phyloP scores from a whole-genome alignment of 1,284 basidiomycete genomes.

The Ceratobasidium sp. region DNA sequence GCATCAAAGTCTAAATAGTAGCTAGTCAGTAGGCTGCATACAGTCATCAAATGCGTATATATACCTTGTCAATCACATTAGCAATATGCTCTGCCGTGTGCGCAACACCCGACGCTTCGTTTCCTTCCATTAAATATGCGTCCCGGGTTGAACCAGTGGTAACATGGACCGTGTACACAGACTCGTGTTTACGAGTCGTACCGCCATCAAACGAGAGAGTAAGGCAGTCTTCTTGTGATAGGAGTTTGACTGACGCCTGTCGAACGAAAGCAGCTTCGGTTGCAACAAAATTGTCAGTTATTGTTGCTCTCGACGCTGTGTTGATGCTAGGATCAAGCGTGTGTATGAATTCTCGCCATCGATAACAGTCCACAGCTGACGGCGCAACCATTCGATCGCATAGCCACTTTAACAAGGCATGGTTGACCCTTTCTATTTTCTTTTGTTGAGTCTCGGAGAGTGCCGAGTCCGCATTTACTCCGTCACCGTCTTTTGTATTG shows the following conservation, averaged over 20 bases:
- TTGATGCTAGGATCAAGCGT: slow-evolving; percentile 12
- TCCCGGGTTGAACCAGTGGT: slow-evolving; percentile 50
- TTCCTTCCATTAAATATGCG: slow-evolving; percentile 51
- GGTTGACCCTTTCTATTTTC: slow-evolving; percentile 19
- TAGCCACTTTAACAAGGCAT: slow-evolving; percentile 12
- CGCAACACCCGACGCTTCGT: slow-evolving; percentile 46
- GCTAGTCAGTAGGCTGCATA: background rate
- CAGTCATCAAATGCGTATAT: background rate
- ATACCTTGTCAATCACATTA: slow-evolving; percentile 21
- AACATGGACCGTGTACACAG: slow-evolving; percentile 55
- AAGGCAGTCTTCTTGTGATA: slow-evolving; percentile 46
- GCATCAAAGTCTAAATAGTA: slow-evolving; percentile 42
- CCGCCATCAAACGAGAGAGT: slow-evolving; percentile 51
- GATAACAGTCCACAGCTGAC: slow-evolving; percentile 14
- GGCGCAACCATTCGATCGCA: slow-evolving; percentile 34
- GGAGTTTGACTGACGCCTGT: background rate
- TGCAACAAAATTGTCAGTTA: slow-evolving; percentile 13
- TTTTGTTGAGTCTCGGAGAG: slow-evolving; percentile 1
- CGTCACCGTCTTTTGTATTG: background rate
- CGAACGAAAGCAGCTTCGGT: slow-evolving; percentile 19
- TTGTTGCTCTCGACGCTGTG: slow-evolving; percentile 20
- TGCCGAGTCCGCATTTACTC: background rate
- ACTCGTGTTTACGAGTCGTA: slow-evolving; percentile 45
- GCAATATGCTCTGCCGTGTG: slow-evolving; percentile 31
- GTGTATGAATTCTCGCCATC: slow-evolving; percentile 27